Evolutionary conservation across 176 grass and related monocot genomes (phyloP).

Genomic region (Lolium perenne): DNA sequence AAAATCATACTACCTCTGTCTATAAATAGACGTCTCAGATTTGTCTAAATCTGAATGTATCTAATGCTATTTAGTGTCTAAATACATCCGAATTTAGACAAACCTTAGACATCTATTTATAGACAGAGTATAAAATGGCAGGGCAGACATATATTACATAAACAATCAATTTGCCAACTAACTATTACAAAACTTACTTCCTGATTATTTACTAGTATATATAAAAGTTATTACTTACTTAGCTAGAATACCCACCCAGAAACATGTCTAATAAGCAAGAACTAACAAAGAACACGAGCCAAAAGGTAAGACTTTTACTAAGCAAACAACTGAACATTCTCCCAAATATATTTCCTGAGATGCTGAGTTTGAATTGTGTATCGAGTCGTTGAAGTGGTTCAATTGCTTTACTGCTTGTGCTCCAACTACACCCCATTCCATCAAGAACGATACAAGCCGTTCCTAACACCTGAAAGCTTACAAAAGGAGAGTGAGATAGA

Average conservation of each 20-base stretch:
- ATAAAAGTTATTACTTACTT: no score
- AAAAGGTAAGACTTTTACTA: neutral
- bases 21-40: no score
- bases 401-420: neutral
- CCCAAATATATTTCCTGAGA: neutral
- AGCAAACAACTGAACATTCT: neutral
- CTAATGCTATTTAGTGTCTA: no score
- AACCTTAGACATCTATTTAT: no score
- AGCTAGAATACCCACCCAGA: neutral
- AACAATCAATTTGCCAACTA: neutral
- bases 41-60: no score
- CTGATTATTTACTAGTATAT: no score
- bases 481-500: neutral
- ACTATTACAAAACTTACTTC: neutral
- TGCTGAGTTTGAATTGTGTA: neutral
- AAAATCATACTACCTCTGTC: no score
- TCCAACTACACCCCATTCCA: neutral
- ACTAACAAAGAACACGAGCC: neutral
- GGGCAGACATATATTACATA: neutral
- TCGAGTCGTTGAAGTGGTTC: neutral
- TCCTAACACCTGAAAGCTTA: neutral
- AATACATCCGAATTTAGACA: no score
- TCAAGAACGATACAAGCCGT: neutral
- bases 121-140: slow-evolving; percentile 2
- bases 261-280: neutral